Evolutionary conservation across 306 rosid species (phyloP).

Genomic region (Abrus pulchellus): DNA sequence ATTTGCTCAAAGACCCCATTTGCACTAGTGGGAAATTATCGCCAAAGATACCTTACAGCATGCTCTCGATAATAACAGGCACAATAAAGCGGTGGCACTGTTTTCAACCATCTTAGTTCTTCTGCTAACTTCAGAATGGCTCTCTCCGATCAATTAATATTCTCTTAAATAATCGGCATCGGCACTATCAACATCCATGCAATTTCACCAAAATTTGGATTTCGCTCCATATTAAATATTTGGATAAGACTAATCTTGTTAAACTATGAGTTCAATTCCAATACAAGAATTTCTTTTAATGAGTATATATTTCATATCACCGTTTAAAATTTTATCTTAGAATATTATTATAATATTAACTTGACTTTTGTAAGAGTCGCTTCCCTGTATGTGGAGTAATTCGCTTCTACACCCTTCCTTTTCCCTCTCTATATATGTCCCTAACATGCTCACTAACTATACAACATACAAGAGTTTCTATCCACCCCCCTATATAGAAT

Average conservation of each 20-base stretch:
- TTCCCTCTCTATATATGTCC: background rate
- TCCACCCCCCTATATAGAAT: background rate
- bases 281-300: too few species aligned
- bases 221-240: background rate
- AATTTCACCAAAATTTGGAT: background rate
- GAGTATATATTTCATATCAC: too few species aligned
- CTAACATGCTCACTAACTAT: background rate
- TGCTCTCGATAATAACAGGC: background rate
- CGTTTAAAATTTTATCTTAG: background rate
- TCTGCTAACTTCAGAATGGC: constrained; percentile 20
- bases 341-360: background rate
- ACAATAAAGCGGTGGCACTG: constrained; percentile 35
- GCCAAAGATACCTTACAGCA: too few species aligned
- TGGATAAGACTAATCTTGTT: background rate
- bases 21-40: too few species aligned
- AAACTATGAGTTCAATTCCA: background rate
- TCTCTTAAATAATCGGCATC: constrained; percentile 11
- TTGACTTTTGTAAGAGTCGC: background rate
- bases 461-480: background rate
- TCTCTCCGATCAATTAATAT: constrained; percentile 17
- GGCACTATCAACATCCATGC: constrained; percentile 14
- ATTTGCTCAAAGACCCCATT: too few species aligned
- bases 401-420: too few species aligned
- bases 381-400: too few species aligned
- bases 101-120: constrained; percentile 20